Evolutionary conservation across 2,329 filamentous ascomycete species (phyloP).

Genomic region (Helminthosporium solani): DNA sequence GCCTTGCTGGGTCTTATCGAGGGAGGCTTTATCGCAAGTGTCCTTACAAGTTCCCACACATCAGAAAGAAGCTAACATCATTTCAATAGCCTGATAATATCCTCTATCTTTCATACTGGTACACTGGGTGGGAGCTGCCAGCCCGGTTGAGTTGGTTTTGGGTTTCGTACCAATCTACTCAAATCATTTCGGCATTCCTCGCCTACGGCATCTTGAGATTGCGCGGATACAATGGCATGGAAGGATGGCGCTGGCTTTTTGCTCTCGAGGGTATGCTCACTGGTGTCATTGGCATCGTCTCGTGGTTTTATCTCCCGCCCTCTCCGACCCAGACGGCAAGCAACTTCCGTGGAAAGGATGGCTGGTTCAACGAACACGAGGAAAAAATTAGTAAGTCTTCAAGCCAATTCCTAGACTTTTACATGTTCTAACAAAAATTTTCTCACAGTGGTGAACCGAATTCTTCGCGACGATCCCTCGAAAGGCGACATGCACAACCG

Average conservation of each 20-base stretch:
- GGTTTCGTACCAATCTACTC: constrained; percentile 62
- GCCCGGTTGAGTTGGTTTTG: constrained; percentile 69
- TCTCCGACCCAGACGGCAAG: constrained; percentile 65
- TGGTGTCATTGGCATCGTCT: constrained; percentile 38
- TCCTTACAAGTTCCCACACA: background rate
- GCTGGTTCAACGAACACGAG: constrained; percentile 68
- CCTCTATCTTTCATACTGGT: constrained; percentile 73
- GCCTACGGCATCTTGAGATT: constrained; percentile 58
- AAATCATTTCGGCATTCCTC: constrained; percentile 58
- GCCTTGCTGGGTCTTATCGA: constrained; percentile 48
- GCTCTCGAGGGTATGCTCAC: constrained; percentile 44
- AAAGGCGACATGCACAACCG: constrained; percentile 65
- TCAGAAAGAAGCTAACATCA: constrained; percentile 22
- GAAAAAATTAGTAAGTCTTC: constrained; percentile 58
- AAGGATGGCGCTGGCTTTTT: constrained; percentile 59
- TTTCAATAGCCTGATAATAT: constrained; percentile 61
- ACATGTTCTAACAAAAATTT: background rate
- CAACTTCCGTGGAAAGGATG: constrained; percentile 60
- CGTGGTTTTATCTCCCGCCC: constrained; percentile 44
- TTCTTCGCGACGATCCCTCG: constrained; percentile 57
- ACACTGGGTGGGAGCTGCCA: constrained; percentile 69
- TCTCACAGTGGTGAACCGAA: constrained; percentile 58
- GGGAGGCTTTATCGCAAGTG: constrained; percentile 53
- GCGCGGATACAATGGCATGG: constrained; percentile 50
- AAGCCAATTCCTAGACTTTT: background rate